phyloP scores from a whole-genome alignment of 306 rosid genomes.

The Trifolium subterraneum region DNA sequence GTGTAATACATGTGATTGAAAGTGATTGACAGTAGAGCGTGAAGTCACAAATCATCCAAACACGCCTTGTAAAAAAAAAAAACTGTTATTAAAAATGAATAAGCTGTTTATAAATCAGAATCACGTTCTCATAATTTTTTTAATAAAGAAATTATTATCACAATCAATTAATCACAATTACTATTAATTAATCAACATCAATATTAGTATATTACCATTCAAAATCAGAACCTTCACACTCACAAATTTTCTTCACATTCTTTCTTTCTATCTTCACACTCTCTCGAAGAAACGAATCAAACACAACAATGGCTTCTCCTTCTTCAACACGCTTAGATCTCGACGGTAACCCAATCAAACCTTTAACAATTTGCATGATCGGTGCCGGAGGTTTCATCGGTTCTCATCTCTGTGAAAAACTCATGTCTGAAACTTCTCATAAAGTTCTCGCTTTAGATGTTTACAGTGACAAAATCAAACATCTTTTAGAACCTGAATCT shows the following conservation, averaged over 20 bases:
- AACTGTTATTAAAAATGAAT: no score
- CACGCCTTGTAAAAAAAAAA: no score
- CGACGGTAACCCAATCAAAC: slow-evolving; percentile 75
- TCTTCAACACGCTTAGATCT: slow-evolving; percentile 73
- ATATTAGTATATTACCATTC: neutral
- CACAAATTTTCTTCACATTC: neutral
- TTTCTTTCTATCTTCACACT: slow-evolving; percentile 4
- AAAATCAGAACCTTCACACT: slow-evolving; percentile 9
- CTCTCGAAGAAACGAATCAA: slow-evolving; percentile 19
- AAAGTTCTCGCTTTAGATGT: slow-evolving; percentile 85
- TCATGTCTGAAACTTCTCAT: slow-evolving; percentile 81
- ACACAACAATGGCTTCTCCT: slow-evolving; percentile 51
- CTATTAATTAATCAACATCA: no score
- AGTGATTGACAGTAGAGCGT: no score
- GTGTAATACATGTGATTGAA: no score
- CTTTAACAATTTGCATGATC: slow-evolving; percentile 91
- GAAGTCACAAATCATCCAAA: no score
- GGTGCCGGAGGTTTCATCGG: slow-evolving; percentile 99
- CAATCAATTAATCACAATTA: no score
- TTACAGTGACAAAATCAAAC: slow-evolving; percentile 92
- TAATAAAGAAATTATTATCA: no score
- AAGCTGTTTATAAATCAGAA: no score
- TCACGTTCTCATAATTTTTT: no score
- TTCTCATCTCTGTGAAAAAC: slow-evolving; percentile 94
- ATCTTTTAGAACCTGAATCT: slow-evolving; percentile 77